Base-by-base conservation (phyloP, 345 rosid genomes). In the Citrus inodora region DNA sequence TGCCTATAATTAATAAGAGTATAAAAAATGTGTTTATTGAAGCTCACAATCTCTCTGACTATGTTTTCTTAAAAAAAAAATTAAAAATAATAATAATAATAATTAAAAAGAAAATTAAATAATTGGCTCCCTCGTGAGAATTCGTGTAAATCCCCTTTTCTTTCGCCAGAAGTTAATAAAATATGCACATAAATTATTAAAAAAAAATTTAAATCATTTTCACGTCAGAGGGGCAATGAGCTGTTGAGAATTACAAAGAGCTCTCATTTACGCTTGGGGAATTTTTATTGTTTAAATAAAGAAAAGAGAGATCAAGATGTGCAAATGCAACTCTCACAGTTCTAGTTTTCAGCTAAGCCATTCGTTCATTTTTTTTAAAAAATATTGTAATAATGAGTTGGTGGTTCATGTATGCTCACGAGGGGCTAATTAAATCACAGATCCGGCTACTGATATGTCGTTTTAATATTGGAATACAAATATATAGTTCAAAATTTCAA, bases 121-220 rank as follows among this genome's bases (percentile, higher is more conserved):
- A n/a, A 58, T 58, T 40, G 79, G 77, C 35, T 16, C 40, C 76
- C 80, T 71, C 75, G 70, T 64, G 71, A 77, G 76, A 63, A 66
- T 51, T 70, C 78, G 86, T 81, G 83, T 86, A 63, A 67, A 80
- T 11, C 58, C 59, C 84, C 88, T 66, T 84, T 77, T 78, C 89
- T 84, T 86, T 81, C 80, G 83, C 86, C 85, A 55, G 59, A 85
- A 83, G 84, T 58, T 51, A 82, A 79, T 82, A 42, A 76, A 75
- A 30, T 59, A 78, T 69, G 74, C 60, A 16, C 11, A 59, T 46
- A 63, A 58, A 25, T 72, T 9, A 60, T 56, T 40, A 40, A 53
- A 17, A 32, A 6, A 42, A 42, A 40, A 30, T 30, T 40, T 55
- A 35, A 48, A 33, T 79, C 24, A 6, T 37, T 14, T 59, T 51